Base-by-base conservation (phyloP, 1,284 basidiomycete genomes). In the Flammula alnicola region DNA sequence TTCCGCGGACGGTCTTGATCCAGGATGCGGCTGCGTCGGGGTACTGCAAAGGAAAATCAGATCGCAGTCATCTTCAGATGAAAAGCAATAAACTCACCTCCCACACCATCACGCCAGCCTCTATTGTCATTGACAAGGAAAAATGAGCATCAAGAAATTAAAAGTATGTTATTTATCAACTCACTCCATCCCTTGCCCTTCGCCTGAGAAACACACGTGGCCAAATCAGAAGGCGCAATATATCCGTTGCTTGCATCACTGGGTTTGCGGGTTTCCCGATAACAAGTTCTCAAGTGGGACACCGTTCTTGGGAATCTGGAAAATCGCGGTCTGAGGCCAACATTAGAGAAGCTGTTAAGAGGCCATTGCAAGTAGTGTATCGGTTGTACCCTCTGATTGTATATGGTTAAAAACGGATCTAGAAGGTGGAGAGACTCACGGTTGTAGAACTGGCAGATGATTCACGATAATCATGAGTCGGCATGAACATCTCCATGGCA, bases 201-300 rank as follows among this genome's bases (percentile, higher is more conserved):
- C 0, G 81, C 86, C 55, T 78, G 69, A 4, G 66, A 57, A 19
- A 87, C 63, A 59, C 84, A 88, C 1, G 61, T 63, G 9, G 84
- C 81, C 9, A 87, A 71, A 0, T 75, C 76, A 0, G n/a, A 59
- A 3, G 83, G 66, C 17, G 63, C 63, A 45, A 87, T 83, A 60
- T 73, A 85, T 4, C 86, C 86, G 54, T 77, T 84, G 54, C 47
- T 74, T 1, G 83, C 83, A 58, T 84, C 83, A 5, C 71, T 63
- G 69, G 31, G 2, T 64, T 71, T 0, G 72, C 84, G 0, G 84
- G 85, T 66, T 88, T 88, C 2, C 86, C 86, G 44, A 88, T 81
- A 3, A 74, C 70, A 8, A 76, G 58, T 56, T 75, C 74, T 32
- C 54, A 59, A 81, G 62, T 2, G 73, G 60, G 3, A 86, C 74